Percentiles rank a stretch among this genome's conserved stretches.
phyloP scores from a whole-genome alignment of 768 basidiomycete genomes.

The Tricholoma saponaceum region DNA sequence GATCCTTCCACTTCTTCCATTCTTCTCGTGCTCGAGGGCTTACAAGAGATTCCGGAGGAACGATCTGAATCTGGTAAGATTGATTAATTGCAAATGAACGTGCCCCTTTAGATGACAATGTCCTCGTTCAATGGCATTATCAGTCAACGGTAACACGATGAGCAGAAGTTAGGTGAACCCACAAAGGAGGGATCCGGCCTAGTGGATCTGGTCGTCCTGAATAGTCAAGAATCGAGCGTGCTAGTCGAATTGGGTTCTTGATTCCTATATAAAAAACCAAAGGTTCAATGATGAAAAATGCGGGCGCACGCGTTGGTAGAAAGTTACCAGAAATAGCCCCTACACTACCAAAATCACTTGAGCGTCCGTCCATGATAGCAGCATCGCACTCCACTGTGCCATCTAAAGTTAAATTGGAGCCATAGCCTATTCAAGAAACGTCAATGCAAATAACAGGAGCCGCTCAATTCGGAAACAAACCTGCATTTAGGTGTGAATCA shows the following conservation, averaged over 20 bases:
- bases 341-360: conserved; percentile 56
- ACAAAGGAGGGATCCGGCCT: conserved; percentile 72
- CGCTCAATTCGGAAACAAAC: conserved; percentile 25
- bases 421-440: conserved; percentile 44
- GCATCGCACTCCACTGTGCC: conserved; percentile 84
- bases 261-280: conserved; percentile 40
- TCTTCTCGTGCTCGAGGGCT: conserved; percentile 42
- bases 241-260: conserved; percentile 65
- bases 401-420: conserved; percentile 73
- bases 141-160: neutral
- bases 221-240: conserved; percentile 53
- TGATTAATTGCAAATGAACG: conserved; percentile 41
- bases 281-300: neutral
- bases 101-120: conserved; percentile 62
- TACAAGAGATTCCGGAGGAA: conserved; percentile 44
- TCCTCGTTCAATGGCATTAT: conserved; percentile 29
- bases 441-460: neutral
- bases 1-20: conserved; percentile 60
- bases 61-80: conserved; percentile 21
- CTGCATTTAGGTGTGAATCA: conserved; percentile 67
- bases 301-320: no score
- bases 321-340: conserved; percentile 78
- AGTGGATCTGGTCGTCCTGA: conserved; percentile 43
- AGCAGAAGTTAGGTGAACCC: conserved; percentile 17
- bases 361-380: conserved; percentile 53